Evolutionary conservation across 805 yeast species (phyloP).

Genomic region (Ascoidea rubescens): DNA sequence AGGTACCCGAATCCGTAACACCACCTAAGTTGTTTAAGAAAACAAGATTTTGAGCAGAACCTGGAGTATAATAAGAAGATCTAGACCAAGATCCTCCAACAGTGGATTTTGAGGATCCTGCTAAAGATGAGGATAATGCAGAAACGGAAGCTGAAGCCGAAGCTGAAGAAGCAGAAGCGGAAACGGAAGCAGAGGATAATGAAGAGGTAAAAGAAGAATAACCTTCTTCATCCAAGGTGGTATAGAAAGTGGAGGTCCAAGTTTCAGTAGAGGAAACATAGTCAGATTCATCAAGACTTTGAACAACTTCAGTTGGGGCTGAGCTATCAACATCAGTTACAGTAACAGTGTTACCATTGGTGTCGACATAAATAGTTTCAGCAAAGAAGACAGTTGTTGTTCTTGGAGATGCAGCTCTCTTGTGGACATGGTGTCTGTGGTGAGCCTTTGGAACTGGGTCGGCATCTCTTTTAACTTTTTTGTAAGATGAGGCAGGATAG

Average conservation of each 20-base stretch:
- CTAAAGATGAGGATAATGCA: slow-evolving; percentile 18
- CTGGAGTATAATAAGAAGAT: slow-evolving; percentile 62
- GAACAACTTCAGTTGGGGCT: slow-evolving; percentile 10
- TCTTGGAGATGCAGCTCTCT: slow-evolving; percentile 48
- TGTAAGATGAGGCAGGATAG: slow-evolving; percentile 40
- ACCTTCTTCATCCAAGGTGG: slow-evolving; percentile 4
- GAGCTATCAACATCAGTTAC: slow-evolving; percentile 16
- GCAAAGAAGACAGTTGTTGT: slow-evolving; percentile 67
- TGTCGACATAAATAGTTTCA: slow-evolving; percentile 44
- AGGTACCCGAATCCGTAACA: slow-evolving; percentile 70
- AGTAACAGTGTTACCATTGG: slow-evolving; percentile 27
- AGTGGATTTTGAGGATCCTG: slow-evolving; percentile 24
- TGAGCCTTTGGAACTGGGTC: slow-evolving; percentile 24
- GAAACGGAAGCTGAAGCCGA: slow-evolving; percentile 19
- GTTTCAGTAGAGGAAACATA: slow-evolving; percentile 13
- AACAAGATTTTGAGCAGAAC: slow-evolving; percentile 53
- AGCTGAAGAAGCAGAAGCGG: slow-evolving; percentile 15
- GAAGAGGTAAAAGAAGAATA: slow-evolving; percentile 10
- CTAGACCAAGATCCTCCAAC: slow-evolving; percentile 56
- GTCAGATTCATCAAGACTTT: slow-evolving; percentile 11
- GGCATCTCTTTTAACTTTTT: slow-evolving; percentile 30
- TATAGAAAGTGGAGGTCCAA: slow-evolving; percentile 9
- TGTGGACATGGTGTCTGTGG: slow-evolving; percentile 35
- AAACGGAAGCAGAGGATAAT: slow-evolving; percentile 12
- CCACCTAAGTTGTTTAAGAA: slow-evolving; percentile 90